Percentiles rank a stretch among this genome's conserved stretches.
phyloP scores from a whole-genome alignment of 495 filamentous ascomycete genomes.

The Recurvomyces mirabilis region DNA sequence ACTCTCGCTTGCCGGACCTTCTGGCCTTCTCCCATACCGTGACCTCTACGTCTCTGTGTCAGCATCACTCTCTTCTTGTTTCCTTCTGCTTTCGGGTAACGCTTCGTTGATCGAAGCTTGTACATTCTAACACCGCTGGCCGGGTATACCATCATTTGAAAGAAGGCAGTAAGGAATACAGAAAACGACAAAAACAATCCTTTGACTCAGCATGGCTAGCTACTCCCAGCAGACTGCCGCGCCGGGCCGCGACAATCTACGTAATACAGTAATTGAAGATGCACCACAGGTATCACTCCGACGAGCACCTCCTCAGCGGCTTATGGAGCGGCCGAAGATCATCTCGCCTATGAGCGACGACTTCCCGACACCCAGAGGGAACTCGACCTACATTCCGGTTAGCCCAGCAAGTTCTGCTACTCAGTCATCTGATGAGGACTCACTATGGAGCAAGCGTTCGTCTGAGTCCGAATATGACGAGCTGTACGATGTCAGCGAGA shows the following conservation, averaged over 20 bases:
- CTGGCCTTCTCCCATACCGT: too few relatives aligned
- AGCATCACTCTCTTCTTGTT: slow-evolving; percentile 5
- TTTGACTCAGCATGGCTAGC: too few relatives aligned
- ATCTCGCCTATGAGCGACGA: slow-evolving; percentile 46
- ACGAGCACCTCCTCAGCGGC: slow-evolving; percentile 7
- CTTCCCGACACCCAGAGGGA: slow-evolving; percentile 49
- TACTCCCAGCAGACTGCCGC: too few relatives aligned
- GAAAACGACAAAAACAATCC: too few relatives aligned
- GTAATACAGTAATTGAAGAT: slow-evolving; percentile 28
- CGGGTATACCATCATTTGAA: slow-evolving; percentile 12
- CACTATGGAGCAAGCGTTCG: slow-evolving; percentile 32
- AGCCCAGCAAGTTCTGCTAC: slow-evolving; percentile 32
- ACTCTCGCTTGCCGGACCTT: not conserved
- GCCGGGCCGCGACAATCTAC: slow-evolving; percentile 46
- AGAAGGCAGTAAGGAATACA: slow-evolving; percentile 18
- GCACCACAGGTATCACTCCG: slow-evolving; percentile 20
- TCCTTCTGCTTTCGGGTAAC: slow-evolving; percentile 11
- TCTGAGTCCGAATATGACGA: slow-evolving; percentile 66
- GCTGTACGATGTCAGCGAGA: slow-evolving; percentile 70
- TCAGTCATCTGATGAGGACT: slow-evolving; percentile 36
- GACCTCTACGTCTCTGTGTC: too few relatives aligned
- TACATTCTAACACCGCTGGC: slow-evolving; percentile 8
- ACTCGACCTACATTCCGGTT: slow-evolving; percentile 40
- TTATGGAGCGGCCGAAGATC: slow-evolving; percentile 8
- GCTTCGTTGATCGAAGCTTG: slow-evolving; percentile 33